Conservation (phyloP, 345 rosid species). For the Garcia nutans region DNA sequence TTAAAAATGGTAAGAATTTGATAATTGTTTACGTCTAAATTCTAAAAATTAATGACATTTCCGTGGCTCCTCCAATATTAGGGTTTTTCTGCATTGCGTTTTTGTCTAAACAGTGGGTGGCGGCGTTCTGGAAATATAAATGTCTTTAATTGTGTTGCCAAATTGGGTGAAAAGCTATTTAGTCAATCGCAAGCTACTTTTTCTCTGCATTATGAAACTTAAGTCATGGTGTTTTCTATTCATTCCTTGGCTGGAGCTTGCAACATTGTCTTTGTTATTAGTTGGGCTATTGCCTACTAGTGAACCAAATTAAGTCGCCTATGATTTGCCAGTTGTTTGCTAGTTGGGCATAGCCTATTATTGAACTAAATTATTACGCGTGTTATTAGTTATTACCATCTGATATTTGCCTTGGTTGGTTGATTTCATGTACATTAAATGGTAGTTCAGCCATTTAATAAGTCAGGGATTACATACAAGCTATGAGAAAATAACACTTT, state of each 20-base stretch:
- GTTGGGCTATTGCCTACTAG: neutral
- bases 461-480: neutral
- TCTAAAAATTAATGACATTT: neutral
- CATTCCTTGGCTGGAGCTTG: neutral
- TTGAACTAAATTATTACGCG: neutral
- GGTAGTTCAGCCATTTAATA: neutral
- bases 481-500: neutral
- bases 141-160: neutral
- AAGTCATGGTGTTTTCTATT: neutral
- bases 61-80: neutral
- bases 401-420: neutral
- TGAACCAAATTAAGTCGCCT: neutral
- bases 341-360: neutral
- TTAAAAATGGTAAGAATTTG: neutral
- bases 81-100: neutral
- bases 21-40: neutral
- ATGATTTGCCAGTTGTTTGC: neutral
- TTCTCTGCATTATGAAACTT: neutral
- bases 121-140: neutral
- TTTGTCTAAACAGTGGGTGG: neutral
- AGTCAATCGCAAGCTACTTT: neutral
- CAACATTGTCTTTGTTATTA: neutral
- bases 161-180: neutral
- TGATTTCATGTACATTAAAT: neutral
- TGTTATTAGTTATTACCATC: neutral